Conservation (phyloP, 2,329 filamentous ascomycete genomes). For the Cordyceps militaris region DNA sequence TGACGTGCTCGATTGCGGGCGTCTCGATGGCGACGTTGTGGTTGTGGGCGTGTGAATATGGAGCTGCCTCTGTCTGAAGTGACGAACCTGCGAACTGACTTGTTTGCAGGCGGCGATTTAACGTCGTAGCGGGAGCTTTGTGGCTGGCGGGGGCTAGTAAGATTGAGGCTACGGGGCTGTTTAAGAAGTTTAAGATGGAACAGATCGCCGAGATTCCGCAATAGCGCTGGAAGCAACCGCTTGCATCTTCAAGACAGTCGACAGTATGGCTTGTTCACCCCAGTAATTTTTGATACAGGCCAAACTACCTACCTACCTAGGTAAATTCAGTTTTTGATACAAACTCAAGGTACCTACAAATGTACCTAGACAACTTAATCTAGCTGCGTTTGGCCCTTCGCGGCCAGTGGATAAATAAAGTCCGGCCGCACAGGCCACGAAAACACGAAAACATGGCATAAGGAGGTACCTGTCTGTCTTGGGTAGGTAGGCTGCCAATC, state of each 20-base stretch:
- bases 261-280: not conserved
- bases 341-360: too few relatives aligned
- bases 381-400: not conserved
- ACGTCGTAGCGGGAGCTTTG: not conserved
- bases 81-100: not conserved
- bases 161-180: not conserved
- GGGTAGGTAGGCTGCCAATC: slow-evolving; percentile 49
- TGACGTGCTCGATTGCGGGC: not conserved
- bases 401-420: slow-evolving; percentile 27
- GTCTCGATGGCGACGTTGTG: not conserved
- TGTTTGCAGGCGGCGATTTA: not conserved
- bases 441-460: slow-evolving; percentile 49
- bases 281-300: too few relatives aligned
- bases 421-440: slow-evolving; percentile 29
- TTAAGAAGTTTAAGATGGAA: not conserved
- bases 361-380: not conserved
- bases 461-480: too few relatives aligned
- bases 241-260: not conserved
- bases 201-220: not conserved
- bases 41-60: not conserved
- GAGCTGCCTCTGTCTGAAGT: not conserved
- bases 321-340: too few relatives aligned
- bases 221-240: not conserved
- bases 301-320: too few relatives aligned
- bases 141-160: not conserved